Evolutionary conservation across 352 stramenopile species (phyloP).

Genomic region (Phytophthora pistaciae): DNA sequence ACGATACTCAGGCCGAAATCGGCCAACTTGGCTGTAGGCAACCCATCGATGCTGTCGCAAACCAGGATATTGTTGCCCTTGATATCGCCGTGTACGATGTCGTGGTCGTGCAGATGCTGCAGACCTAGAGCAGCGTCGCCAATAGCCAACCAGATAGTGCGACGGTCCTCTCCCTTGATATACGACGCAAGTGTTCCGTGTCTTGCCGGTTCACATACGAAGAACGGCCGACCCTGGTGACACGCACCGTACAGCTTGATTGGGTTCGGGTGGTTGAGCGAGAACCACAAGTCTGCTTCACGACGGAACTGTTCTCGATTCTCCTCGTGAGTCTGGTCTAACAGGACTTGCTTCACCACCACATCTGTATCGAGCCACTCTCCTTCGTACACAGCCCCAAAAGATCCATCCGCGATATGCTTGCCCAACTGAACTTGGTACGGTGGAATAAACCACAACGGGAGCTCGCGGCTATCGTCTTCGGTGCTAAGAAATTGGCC

Average conservation of each 20-base stretch:
- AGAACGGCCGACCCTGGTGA: constrained; percentile 32
- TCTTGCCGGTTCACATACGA: constrained; percentile 29
- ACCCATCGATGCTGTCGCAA: constrained; percentile 17
- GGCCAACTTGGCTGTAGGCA: constrained; percentile 18
- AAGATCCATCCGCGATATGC: constrained; percentile 27
- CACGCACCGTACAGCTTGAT: constrained; percentile 33
- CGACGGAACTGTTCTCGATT: constrained; percentile 21
- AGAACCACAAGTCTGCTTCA: constrained; percentile 33
- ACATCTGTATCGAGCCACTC: constrained; percentile 30
- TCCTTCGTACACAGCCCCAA: constrained; percentile 24
- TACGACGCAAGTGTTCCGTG: constrained; percentile 20
- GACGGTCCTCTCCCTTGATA: constrained; percentile 10
- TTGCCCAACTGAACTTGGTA: constrained; percentile 23
- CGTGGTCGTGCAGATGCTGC: constrained; percentile 23
- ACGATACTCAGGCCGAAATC: constrained; percentile 27
- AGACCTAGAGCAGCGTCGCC: constrained; percentile 19
- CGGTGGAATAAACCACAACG: constrained; percentile 31
- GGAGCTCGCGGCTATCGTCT: neutral
- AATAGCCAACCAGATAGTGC: constrained; percentile 15
- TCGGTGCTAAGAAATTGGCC: neutral
- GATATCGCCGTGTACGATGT: constrained; percentile 21
- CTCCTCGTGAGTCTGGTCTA: constrained; percentile 3
- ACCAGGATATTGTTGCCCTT: constrained; percentile 32
- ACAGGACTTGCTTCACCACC: constrained; percentile 29
- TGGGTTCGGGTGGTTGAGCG: constrained; percentile 31